phyloP scores from a whole-genome alignment of 805 yeast genomes.

The Metschnikowia shivogae region DNA sequence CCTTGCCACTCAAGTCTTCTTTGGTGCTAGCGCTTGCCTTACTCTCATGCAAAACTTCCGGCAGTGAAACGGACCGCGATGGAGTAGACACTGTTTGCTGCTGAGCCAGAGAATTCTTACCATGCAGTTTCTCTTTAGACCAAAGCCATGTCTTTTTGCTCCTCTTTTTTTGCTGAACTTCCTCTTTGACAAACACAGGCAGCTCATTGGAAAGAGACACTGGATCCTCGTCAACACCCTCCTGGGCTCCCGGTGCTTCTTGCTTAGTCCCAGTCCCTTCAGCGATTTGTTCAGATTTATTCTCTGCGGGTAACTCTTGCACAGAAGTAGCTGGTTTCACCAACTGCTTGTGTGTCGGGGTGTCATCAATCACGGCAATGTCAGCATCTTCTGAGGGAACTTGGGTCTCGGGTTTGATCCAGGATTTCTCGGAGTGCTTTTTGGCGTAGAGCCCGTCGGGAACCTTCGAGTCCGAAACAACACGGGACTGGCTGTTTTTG shows the following conservation, averaged over 20 bases:
- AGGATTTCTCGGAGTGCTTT: background rate
- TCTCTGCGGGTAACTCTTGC: background rate
- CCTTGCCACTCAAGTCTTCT: conserved; percentile 25
- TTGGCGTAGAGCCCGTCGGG: background rate
- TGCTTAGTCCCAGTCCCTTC: background rate
- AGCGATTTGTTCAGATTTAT: background rate
- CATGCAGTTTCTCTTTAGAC: conserved; percentile 24
- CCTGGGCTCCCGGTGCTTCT: background rate
- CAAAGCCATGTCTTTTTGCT: conserved; percentile 41
- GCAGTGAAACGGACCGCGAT: conserved; percentile 35
- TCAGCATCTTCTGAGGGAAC: background rate
- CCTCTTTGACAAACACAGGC: background rate
- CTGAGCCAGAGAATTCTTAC: background rate
- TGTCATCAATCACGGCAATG: background rate
- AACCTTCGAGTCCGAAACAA: conserved; percentile 1
- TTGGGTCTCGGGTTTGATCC: background rate
- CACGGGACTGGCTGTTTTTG: background rate
- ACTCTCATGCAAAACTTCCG: conserved; percentile 24
- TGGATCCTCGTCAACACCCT: background rate
- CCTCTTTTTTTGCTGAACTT: conserved; percentile 17
- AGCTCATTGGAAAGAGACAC: background rate
- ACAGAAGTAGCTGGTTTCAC: background rate
- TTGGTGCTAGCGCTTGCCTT: conserved; percentile 2
- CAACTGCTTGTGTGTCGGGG: too few species aligned
- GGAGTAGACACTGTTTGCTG: conserved; percentile 11